Evolutionary conservation across 2,329 filamentous ascomycete species (phyloP).

Genomic region (Fusarium citri): DNA sequence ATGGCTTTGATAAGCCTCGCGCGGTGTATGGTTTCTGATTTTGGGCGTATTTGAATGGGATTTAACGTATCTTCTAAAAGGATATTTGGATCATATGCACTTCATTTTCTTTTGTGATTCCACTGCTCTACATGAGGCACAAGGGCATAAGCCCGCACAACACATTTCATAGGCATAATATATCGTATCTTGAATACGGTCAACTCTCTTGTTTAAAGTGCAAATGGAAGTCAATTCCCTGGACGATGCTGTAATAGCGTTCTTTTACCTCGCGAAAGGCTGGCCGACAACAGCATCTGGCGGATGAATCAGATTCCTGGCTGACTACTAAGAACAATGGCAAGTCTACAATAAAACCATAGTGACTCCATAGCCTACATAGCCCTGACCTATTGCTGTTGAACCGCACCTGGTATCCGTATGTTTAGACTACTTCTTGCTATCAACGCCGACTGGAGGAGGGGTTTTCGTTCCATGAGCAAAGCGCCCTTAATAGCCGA

Average conservation of each 20-base stretch:
- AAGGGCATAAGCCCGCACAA: neutral
- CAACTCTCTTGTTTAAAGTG: neutral
- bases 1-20: conserved; percentile 16
- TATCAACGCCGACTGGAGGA: neutral
- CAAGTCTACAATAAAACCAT: neutral
- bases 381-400: neutral
- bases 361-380: neutral
- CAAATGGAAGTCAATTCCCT: neutral
- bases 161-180: neutral
- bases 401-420: neutral
- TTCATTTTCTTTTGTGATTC: conserved; percentile 20
- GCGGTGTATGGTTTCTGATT: conserved; percentile 24
- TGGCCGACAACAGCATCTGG: neutral
- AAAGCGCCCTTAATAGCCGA: neutral
- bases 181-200: neutral
- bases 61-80: conserved; percentile 16
- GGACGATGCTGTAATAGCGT: neutral
- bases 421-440: neutral
- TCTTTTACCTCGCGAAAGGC: neutral
- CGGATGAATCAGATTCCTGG: neutral
- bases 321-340: neutral
- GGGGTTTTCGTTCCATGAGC: neutral
- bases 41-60: conserved; percentile 25
- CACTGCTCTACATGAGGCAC: neutral
- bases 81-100: conserved; percentile 15